Evolutionary conservation across 1,284 basidiomycete species (phyloP).

Genomic region (Tilletiaria anomala): DNA sequence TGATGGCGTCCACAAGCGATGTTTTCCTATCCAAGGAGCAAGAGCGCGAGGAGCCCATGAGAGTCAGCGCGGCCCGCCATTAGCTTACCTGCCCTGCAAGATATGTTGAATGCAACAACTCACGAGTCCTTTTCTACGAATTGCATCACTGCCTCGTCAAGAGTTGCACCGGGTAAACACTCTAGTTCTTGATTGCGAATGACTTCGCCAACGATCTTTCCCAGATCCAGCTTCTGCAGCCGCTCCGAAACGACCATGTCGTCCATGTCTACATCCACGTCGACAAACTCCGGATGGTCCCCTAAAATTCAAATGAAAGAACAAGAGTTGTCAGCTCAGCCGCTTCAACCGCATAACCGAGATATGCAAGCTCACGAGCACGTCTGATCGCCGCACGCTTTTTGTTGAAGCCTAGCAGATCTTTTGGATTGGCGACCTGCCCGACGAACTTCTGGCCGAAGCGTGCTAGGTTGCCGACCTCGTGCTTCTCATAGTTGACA

Average conservation of each 20-base stretch:
- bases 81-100: too few species aligned
- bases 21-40: too few species aligned
- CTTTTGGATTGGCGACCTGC: constrained; percentile 80
- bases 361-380: not conserved
- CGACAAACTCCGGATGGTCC: constrained; percentile 3
- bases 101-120: too few species aligned
- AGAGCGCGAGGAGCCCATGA: too few species aligned
- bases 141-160: too few species aligned
- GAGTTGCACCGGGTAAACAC: too few species aligned
- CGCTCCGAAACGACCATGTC: constrained; percentile 11
- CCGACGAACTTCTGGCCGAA: constrained; percentile 93
- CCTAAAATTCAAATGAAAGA: constrained; percentile 1
- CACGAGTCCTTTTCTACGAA: too few species aligned
- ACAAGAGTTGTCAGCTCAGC: not conserved
- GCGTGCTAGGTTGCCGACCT: constrained; percentile 63
- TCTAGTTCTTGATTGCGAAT: not conserved
- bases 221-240: not conserved
- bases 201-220: not conserved
- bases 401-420: constrained; percentile 74
- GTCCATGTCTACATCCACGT: constrained; percentile 14
- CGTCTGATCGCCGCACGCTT: constrained; percentile 46
- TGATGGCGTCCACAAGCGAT: too few species aligned
- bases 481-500: constrained; percentile 39
- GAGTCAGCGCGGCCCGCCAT: too few species aligned
- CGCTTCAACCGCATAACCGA: not conserved